Percentiles rank a stretch among this genome's conserved stretches.
These are phyloP conservation scores for Metroxylon sagu DNA, from an alignment of 176 grass and related monocot species.

Conservation along the genomic window DNA sequence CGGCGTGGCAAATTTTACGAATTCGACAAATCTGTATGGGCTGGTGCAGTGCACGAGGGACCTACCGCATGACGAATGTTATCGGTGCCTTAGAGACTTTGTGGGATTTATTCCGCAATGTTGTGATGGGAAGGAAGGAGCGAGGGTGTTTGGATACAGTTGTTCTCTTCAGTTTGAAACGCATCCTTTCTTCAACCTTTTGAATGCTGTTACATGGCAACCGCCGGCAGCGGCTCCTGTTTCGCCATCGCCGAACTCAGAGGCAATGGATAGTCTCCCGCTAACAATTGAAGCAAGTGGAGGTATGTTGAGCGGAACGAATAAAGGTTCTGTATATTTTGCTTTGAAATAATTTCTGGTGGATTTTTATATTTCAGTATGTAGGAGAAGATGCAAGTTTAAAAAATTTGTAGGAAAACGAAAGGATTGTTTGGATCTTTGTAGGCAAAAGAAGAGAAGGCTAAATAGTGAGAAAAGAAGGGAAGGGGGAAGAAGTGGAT, in stretches of 20 bases:
- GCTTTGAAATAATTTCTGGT: too few species aligned
- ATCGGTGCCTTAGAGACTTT: not conserved
- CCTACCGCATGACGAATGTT: not conserved
- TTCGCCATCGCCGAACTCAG: not conserved
- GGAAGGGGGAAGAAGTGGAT: too few species aligned
- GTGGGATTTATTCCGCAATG: not conserved
- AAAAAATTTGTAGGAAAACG: too few species aligned
- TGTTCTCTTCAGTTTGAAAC: constrained; percentile 5
- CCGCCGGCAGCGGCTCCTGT: constrained; percentile 1
- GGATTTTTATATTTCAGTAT: too few species aligned
- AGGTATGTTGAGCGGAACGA: too few species aligned
- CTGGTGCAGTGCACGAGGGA: constrained; percentile 18
- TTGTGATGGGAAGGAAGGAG: not conserved
- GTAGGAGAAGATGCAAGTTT: too few species aligned
- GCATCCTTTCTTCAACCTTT: constrained; percentile 2
- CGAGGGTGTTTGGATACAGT: not conserved
- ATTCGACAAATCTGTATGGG: constrained; percentile 12
- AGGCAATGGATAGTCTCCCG: too few species aligned
- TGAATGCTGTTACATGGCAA: not conserved
- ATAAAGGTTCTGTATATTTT: too few species aligned
- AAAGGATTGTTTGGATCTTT: too few species aligned
- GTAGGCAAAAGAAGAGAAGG: too few species aligned
- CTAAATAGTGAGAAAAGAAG: too few species aligned
- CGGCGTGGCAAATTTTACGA: constrained; percentile 30
- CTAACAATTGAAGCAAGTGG: too few species aligned